Base-by-base conservation (phyloP, 805 yeast species). In the Candida xyloterini region DNA sequence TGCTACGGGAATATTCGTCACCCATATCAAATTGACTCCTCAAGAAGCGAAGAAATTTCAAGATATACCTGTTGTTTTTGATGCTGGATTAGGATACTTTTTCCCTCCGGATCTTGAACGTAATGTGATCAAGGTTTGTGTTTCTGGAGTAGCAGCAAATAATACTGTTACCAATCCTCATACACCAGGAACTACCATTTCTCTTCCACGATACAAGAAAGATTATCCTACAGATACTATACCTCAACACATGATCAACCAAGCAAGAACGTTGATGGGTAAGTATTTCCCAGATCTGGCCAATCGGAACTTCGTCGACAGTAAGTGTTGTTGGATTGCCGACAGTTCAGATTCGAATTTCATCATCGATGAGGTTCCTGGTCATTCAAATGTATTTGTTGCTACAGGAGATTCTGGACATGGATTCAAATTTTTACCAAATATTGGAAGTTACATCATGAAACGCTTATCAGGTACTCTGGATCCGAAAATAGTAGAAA, bases 341-440 rank as follows among this genome's bases (percentile, higher is more conserved):
- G 76, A 72, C 43, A 62, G 74, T 5, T 45, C 65, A 7, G 63
- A 64, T 36, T 55, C 67, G 6, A 62, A 70, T 42, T 70, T 69
- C 38, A 48, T 71, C 10, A 63, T 71, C 15, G 72, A 70, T 42
- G 46, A 47, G 21, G 57, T 65, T 15, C 76, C 76, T 2, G 48
- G 47, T 1, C 43, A 47, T 14, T 27, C 38, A 1, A 63, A 61
- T 20, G 57, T 70, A 1, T 61, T 45, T 39, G 65, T 72, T 8
- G 74, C 73, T 0, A 56, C 71, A 8, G 78, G 78, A 15, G 76
- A 71, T 47, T 65, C 75, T 3, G 74, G 76, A 7, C 76, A 71
- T 50, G 73, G 63, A 4, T 71, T 65, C 53, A 72, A 71, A 51
- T 67, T 67, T 33, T 47, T 72, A 31, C 78, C 78, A 10, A 65